phyloP scores from a whole-genome alignment of 2,329 filamentous ascomycete genomes.

The Venturia nashicola region DNA sequence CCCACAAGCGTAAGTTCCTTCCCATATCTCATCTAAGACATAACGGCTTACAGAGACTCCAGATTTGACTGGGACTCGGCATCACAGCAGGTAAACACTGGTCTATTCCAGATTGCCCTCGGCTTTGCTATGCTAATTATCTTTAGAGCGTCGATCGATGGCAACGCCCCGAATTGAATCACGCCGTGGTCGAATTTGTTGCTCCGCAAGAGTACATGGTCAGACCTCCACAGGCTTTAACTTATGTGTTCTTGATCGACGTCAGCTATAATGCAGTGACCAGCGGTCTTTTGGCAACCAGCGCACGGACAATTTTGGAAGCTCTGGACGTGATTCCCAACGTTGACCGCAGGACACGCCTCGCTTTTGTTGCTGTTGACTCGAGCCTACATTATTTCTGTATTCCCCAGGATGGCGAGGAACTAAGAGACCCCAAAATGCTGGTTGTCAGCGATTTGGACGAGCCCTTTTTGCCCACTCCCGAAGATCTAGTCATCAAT shows the following conservation, averaged over 20 bases:
- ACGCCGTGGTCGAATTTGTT: constrained; percentile 94
- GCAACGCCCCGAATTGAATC: constrained; percentile 85
- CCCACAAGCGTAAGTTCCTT: constrained; percentile 54
- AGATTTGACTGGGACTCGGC: constrained; percentile 90
- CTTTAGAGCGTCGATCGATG: constrained; percentile 65
- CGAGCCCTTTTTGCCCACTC: constrained; percentile 91
- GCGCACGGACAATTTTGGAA: constrained; percentile 84
- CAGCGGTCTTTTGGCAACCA: constrained; percentile 82
- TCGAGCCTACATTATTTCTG: constrained; percentile 93
- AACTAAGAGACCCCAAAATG: constrained; percentile 77
- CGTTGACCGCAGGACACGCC: constrained; percentile 77
- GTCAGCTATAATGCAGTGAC: constrained; percentile 86
- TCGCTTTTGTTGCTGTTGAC: constrained; percentile 93
- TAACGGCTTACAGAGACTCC: no score
- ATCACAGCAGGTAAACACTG: constrained; percentile 50
- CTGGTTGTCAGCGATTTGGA: constrained; percentile 90
- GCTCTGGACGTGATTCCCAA: constrained; percentile 97
- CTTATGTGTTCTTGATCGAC: constrained; percentile 91
- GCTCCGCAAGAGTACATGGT: constrained; percentile 99
- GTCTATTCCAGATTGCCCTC: no score
- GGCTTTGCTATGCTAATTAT: not conserved
- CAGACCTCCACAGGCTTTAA: constrained; percentile 83
- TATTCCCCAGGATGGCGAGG: constrained; percentile 77
- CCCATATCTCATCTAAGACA: no score
- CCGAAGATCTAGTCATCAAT: constrained; percentile 80